phyloP scores from a whole-genome alignment of 345 rosid genomes.

The Pistacia integerrima region DNA sequence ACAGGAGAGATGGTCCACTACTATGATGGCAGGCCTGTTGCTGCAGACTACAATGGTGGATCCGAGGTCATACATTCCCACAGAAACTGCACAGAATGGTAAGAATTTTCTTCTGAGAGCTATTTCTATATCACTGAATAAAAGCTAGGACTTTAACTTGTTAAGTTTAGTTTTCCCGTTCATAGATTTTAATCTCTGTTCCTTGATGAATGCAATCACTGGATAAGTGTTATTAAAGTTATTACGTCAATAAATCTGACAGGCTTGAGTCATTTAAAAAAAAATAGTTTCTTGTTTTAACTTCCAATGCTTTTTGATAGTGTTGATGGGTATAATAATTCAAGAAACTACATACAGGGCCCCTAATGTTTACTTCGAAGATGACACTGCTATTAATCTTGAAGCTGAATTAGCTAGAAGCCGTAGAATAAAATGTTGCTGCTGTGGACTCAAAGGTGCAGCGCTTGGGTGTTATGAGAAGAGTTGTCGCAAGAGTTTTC shows the following conservation, averaged over 20 bases:
- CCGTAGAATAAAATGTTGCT: conserved; percentile 67
- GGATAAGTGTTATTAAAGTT: neutral
- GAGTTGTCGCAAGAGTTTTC: conserved; percentile 74
- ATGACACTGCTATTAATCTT: conserved; percentile 70
- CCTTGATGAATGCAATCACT: neutral
- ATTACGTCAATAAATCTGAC: neutral
- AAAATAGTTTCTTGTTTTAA: neutral
- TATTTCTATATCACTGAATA: neutral
- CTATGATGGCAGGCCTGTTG: conserved; percentile 62
- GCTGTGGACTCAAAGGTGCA: conserved; percentile 92
- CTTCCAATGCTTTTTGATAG: neutral
- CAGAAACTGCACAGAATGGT: conserved; percentile 91
- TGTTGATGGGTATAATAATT: conserved; percentile 8
- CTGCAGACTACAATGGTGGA: conserved; percentile 55
- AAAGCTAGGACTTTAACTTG: neutral
- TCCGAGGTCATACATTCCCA: conserved; percentile 69
- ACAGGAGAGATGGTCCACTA: conserved; percentile 88
- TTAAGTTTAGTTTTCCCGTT: neutral
- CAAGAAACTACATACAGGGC: conserved; percentile 53
- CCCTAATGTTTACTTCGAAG: conserved; percentile 83
- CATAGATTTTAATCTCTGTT: neutral
- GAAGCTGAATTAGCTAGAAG: conserved; percentile 87
- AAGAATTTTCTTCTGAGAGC: conserved; percentile 27
- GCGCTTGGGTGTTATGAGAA: conserved; percentile 90
- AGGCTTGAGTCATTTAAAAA: neutral